Evolutionary conservation across 345 rosid species (phyloP), one percentile per base, ranked within the genome.

Genomic region (Raphanus sativus): DNA sequence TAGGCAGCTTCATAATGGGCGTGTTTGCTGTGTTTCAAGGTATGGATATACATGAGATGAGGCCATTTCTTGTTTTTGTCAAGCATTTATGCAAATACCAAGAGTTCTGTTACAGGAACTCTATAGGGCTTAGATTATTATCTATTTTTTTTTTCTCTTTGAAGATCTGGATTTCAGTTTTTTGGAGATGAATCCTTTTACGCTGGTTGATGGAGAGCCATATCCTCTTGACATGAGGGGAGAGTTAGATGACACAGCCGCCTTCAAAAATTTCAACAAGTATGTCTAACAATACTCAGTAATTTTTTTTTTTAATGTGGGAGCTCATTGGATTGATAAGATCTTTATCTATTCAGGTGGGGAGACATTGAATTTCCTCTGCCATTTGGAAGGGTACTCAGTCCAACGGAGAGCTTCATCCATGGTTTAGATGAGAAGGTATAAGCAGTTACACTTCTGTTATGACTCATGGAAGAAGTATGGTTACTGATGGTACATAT

Each of bases 201-300:
- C 97, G 8, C 77, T 96, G 64, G 90, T 93, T 30, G 83, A 88
- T 76, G 92, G 98, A 38, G 91, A 96, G 78, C 98, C 97, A 9
- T 96, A 84, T 78, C 99, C 98, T 55, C 76, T 96, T 73, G 99
- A 96, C 82, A 93, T 96, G 97, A 93, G 99, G 75, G 99, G 98
- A 75, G 98, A 96, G 77, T 67, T 96, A 74, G 98, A 96, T 59
- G 97, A 96, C 70, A 96, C 97, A 54, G 98, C 99, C 66, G 88
- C 98, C 75, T 96, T 96, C 80, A 96, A 96, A 85, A 96, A 91
- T 79, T 96, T 96, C 77, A 88, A 89, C 69, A 96, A 85, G 98
- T 65, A 50, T 1, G 55, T 45, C 6, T 0, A 50, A 50, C 21
- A 50, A 12, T 13, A 12, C 55, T 48, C 54, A 12, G 6, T 45